Evolutionary conservation across 2,329 filamentous ascomycete genomes (phyloP), one percentile per base, ranked within the genome.

Genomic region (Xylaria multiplex): DNA sequence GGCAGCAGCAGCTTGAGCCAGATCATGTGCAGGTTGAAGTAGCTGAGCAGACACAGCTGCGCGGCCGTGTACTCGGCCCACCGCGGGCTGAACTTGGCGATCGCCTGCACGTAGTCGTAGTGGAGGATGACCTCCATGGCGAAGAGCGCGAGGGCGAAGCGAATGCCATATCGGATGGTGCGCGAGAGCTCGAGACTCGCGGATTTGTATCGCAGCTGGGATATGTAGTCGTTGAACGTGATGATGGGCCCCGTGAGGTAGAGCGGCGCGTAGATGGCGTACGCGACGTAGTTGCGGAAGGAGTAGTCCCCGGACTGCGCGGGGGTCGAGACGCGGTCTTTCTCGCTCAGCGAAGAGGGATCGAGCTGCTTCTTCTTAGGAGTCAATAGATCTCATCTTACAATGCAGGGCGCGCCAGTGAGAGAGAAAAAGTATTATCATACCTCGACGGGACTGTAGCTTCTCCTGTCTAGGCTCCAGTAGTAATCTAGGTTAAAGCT

Each of bases 401-500:
- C n/a, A 30, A 7, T 5, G 16, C 56, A 40, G 5, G 35, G 1
- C 40, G 2, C 13, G 11, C 1, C 5, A 40, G 5, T 45, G 43
- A 24, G 43, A 24, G 22, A 42, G 35, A 13, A 32, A 8, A 32
- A 8, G n/a, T 13, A n/a, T 6, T 3, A 80, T 53, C 87, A 77
- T 87, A 98, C 96, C 90, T 98, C 95, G 48, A 97, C 79, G 8
- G 91, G 85, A 73, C 88, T 94, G 32, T 86, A 82, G 66, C 79
- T 80, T 45, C 85, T 81, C 65, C 87, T 84, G 69, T 91, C 88
- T 2, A 91, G 79, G 73, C 92, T 96, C 95, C 96, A 99, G 78
- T 97, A 95, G 77, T 97, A 94, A 79, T 99, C 96, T 76, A 99
- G 80, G 78, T 98, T 98, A 85, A 97, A 99, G 77, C 95, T 97